These are phyloP conservation scores for Zea mays DNA, from an alignment of 176 grass and related monocot species.

Conservation along the genomic window DNA sequence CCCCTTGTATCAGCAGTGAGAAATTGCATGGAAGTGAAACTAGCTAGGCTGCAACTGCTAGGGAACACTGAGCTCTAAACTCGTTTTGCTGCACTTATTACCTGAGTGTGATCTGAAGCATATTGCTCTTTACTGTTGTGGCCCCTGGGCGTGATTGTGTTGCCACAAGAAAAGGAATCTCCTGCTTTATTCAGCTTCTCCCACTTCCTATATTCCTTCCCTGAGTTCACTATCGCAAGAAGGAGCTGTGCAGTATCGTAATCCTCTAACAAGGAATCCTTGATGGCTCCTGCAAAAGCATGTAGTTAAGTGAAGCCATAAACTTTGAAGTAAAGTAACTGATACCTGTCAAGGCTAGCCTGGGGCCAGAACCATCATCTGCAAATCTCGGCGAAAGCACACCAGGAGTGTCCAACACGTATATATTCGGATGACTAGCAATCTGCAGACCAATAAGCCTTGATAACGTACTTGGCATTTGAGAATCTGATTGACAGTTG, in stretches of 20 bases:
- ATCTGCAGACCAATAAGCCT: constrained; percentile 36
- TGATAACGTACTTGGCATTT: constrained; percentile 15
- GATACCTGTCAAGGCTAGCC: constrained; percentile 63
- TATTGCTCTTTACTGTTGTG: constrained; percentile 43
- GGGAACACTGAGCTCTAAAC: background rate
- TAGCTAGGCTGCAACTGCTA: background rate
- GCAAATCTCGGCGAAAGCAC: constrained; percentile 50
- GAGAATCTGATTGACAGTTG: constrained; percentile 8
- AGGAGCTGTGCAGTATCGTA: constrained; percentile 51
- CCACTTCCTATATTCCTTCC: constrained; percentile 49
- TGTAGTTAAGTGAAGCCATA: constrained; percentile 17
- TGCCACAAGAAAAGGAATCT: constrained; percentile 11
- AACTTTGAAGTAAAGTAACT: constrained; percentile 32
- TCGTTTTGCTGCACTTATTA: constrained; percentile 25
- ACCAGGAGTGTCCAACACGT: constrained; percentile 70
- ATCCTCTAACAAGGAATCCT: constrained; percentile 54
- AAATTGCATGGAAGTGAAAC: constrained; percentile 2
- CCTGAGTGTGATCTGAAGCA: constrained; percentile 81
- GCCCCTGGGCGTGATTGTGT: background rate
- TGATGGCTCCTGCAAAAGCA: constrained; percentile 59
- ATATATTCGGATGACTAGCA: constrained; percentile 79
- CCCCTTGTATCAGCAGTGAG: background rate
- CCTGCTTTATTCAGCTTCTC: constrained; percentile 39
- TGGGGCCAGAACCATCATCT: constrained; percentile 42
- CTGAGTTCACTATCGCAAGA: constrained; percentile 60